Base-by-base conservation (phyloP, 2,329 filamentous ascomycete species). In the Drechmeria coniospora region DNA sequence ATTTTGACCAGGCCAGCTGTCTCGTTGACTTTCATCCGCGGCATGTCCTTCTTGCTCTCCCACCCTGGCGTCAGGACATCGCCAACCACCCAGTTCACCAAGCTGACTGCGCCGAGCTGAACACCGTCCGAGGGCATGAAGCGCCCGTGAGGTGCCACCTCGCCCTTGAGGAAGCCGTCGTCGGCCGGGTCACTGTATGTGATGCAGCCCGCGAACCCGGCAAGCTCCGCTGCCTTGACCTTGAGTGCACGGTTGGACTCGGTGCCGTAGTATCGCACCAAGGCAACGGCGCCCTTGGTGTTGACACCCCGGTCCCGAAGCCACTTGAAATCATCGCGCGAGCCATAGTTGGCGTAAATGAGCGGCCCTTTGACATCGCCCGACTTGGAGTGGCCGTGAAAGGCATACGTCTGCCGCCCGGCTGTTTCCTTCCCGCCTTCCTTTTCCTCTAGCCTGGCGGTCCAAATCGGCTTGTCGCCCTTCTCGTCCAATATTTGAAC, bases 31-130 rank as follows among this genome's bases (percentile, higher is more conserved):
- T 70, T 63, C 42, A 90, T 61, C 27, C 82, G 69, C 23, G 74
- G 68, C 23, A 68, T 56, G 6, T 69, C 68, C 39, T 70, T 63
- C 25, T 66, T 74, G 50, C 78, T 84, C 32, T 81, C 75, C 63
- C 74, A 86, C 4, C 86, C 86, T 3, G 90, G 90, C 0, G 83
- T 92, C 24, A 95, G 64, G n/a, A 86, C 78, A 51, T 98, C 90
- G 21, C 90, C 90, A 1, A 92, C 56, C 4, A 93, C 70, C 72
- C 76, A 84, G 44, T 74, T 86, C 57, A 71, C 79, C 41, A 92
- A 55, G 35, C 77, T 78, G 15, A 94, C 90, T 4, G 73, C 68
- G 4, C 79, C 86, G 44, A 87, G 67, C 49, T 90, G 82, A 3
- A 94, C 79, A 25, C 75, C 79, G 44, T 90, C 82, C 2, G 67